Evolutionary conservation across 1,284 basidiomycete genomes (phyloP).

Genomic region (Inonotus hispidus): DNA sequence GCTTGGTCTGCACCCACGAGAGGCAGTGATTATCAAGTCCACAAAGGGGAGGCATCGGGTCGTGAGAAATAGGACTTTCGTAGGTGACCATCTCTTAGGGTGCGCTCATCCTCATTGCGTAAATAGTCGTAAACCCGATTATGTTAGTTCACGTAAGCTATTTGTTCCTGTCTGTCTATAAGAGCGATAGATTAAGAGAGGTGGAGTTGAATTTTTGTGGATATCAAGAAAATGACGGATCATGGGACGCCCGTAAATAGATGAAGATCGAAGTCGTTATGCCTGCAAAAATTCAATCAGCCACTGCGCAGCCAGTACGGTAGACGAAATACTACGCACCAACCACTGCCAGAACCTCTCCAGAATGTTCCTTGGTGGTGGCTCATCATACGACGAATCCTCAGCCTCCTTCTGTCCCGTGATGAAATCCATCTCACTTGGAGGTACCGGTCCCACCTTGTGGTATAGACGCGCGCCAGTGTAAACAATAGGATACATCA

Average conservation of each 20-base stretch:
- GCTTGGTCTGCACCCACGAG: background rate
- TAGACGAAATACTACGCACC: conserved; percentile 38
- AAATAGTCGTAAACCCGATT: conserved; percentile 7
- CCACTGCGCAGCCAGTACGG: background rate
- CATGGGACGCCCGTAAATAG: too few species aligned
- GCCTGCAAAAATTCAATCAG: too few species aligned
- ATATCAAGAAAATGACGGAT: too few species aligned
- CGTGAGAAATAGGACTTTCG: background rate
- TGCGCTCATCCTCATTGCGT: background rate
- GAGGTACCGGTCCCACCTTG: conserved; percentile 39
- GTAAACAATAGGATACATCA: conserved; percentile 74
- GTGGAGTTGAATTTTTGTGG: too few species aligned
- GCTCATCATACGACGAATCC: conserved; percentile 64
- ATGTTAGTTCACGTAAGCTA: background rate
- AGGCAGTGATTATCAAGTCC: conserved; percentile 1
- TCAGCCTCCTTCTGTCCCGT: conserved; percentile 67
- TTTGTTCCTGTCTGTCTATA: background rate
- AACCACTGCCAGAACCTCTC: conserved; percentile 72
- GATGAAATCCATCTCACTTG: conserved; percentile 76
- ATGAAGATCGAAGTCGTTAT: too few species aligned
- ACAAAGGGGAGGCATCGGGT: conserved; percentile 9
- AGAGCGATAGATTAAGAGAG: too few species aligned
- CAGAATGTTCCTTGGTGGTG: conserved; percentile 55
- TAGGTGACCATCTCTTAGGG: background rate
- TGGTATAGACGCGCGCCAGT: conserved; percentile 49